Conservation (phyloP, 2,329 filamentous ascomycete genomes). For the Cadophora sp. region DNA sequence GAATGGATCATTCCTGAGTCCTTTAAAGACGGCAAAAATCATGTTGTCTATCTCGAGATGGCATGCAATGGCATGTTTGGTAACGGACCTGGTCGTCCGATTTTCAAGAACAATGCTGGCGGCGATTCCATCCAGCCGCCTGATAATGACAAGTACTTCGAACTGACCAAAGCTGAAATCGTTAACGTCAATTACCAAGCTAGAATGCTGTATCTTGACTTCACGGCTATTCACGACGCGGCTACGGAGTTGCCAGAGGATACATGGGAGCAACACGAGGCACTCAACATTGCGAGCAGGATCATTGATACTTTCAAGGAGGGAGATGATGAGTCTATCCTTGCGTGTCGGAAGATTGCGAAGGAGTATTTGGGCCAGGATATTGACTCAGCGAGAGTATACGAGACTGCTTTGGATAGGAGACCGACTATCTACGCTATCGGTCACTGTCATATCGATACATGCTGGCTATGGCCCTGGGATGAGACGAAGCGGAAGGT, state of each 20-base stretch:
- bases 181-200: constrained; percentile 88
- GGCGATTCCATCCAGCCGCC: constrained; percentile 91
- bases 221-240: constrained; percentile 95
- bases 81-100: constrained; percentile 64
- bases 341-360: constrained; percentile 82
- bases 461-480: constrained; percentile 98
- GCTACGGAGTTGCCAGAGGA: constrained; percentile 89
- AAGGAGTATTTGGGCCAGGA: constrained; percentile 81
- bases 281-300: constrained; percentile 82
- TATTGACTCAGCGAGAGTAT: constrained; percentile 84
- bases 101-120: constrained; percentile 47
- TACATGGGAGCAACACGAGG: constrained; percentile 88
- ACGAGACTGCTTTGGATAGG: constrained; percentile 68
- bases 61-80: constrained; percentile 99
- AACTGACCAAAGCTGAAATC: constrained; percentile 79
- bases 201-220: constrained; percentile 84
- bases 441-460: constrained; percentile 97
- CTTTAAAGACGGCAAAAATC: constrained; percentile 84
- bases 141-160: constrained; percentile 79
- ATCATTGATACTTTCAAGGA: constrained; percentile 92
- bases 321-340: constrained; percentile 78
- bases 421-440: constrained; percentile 83
- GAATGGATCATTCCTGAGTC: constrained; percentile 89
- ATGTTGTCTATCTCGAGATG: constrained; percentile 96
- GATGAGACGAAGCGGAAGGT: constrained; percentile 98